Evolutionary conservation across 306 rosid species (phyloP).

Genomic region (Trifolium subterraneum): DNA sequence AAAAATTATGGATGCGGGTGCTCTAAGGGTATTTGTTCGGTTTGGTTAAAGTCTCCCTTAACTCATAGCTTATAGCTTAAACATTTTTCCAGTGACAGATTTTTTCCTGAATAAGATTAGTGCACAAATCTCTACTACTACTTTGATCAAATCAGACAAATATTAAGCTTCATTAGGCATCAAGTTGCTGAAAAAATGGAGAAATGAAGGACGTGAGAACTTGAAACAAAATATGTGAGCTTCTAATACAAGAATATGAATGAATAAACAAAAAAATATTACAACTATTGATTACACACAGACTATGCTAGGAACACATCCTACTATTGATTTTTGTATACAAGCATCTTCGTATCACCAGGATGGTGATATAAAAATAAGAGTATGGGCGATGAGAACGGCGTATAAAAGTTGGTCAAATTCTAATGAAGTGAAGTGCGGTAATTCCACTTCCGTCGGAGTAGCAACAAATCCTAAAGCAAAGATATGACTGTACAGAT

Average conservation of each 20-base stretch:
- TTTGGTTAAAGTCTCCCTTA: too few species aligned
- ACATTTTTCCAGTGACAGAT: background rate
- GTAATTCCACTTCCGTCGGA: slow-evolving; percentile 35
- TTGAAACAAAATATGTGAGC: slow-evolving; percentile 35
- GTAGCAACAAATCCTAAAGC: slow-evolving; percentile 44
- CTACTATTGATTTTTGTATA: slow-evolving; percentile 63
- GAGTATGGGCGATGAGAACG: slow-evolving; percentile 33
- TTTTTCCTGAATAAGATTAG: background rate
- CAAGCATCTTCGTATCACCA: slow-evolving; percentile 59
- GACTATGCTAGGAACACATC: slow-evolving; percentile 47
- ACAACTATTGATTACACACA: slow-evolving; percentile 49
- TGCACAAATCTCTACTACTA: slow-evolving; percentile 2
- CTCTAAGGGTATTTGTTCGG: too few species aligned
- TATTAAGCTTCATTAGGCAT: slow-evolving; percentile 11
- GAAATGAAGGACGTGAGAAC: slow-evolving; percentile 32
- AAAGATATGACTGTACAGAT: slow-evolving; percentile 69
- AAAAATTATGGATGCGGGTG: too few species aligned
- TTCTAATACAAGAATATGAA: slow-evolving; percentile 47
- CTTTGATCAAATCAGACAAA: background rate
- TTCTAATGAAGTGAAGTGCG: slow-evolving; percentile 44
- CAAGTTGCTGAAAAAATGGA: slow-evolving; percentile 22
- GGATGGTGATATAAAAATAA: slow-evolving; percentile 47
- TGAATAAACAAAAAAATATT: slow-evolving; percentile 41
- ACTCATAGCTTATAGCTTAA: background rate
- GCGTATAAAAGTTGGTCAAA: slow-evolving; percentile 51